Conservation (phyloP, 2,329 filamentous ascomycete genomes). For the Trichoderma semiorbis region DNA sequence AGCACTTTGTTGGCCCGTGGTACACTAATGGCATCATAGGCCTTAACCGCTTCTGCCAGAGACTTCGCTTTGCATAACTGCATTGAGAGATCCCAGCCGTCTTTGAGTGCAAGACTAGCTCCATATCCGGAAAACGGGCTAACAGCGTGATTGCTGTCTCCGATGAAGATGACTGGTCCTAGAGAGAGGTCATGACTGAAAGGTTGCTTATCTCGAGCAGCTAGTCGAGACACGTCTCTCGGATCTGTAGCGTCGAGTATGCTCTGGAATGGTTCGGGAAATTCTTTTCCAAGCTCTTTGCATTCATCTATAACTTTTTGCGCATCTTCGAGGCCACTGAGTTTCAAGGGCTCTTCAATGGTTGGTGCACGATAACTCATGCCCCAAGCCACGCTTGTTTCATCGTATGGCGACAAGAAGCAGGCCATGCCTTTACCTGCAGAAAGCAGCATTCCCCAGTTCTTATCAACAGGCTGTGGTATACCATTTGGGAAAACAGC, state of each 20-base stretch:
- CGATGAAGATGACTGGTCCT: slow-evolving; percentile 38
- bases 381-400: slow-evolving; percentile 40
- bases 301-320: not conserved
- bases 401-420: slow-evolving; percentile 44
- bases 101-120: slow-evolving; percentile 42
- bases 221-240: slow-evolving; percentile 33
- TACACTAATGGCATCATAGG: slow-evolving; percentile 34
- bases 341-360: not conserved
- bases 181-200: slow-evolving; percentile 30
- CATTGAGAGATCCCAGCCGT: slow-evolving; percentile 40
- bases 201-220: slow-evolving; percentile 40
- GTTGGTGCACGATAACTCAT: slow-evolving; percentile 31
- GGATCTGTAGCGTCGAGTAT: slow-evolving; percentile 37
- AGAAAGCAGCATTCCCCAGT: slow-evolving; percentile 40
- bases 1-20: slow-evolving; percentile 29
- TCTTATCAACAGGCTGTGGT: slow-evolving; percentile 32
- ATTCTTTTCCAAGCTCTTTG: slow-evolving; percentile 29
- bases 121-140: slow-evolving; percentile 45
- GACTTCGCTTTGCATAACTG: slow-evolving; percentile 28
- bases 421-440: slow-evolving; percentile 38
- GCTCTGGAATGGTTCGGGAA: slow-evolving; percentile 35
- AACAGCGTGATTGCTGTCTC: slow-evolving; percentile 45
- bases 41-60: slow-evolving; percentile 28
- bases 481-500: slow-evolving; percentile 34
- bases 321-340: not conserved